phyloP scores from a whole-genome alignment of 2,329 filamentous ascomycete genomes.

The Beauveria varroae region DNA sequence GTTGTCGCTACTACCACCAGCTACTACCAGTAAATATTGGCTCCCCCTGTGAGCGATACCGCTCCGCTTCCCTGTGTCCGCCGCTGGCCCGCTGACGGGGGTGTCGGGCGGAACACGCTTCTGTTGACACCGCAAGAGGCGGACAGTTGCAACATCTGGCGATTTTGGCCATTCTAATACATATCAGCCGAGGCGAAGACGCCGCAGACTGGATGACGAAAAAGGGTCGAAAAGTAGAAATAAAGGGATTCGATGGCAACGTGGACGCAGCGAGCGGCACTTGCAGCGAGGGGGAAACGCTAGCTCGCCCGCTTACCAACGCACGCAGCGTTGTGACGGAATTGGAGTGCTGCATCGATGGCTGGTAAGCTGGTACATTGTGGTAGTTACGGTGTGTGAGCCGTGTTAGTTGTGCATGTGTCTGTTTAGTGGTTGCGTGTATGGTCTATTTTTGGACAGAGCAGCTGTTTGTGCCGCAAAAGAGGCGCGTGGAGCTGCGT shows the following conservation, averaged over 20 bases:
- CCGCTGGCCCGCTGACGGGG: too few relatives aligned
- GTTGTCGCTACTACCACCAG: too few relatives aligned
- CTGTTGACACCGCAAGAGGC: too few relatives aligned
- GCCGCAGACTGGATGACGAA: neutral
- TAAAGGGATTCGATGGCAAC: neutral
- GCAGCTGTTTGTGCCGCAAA: neutral
- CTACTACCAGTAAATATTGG: neutral
- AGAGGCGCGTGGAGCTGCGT: neutral
- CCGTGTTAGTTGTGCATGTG: neutral
- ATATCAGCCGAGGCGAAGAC: constrained; percentile 5
- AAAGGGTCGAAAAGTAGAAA: neutral
- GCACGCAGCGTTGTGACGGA: too few relatives aligned
- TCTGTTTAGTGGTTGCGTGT: neutral
- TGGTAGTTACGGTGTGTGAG: neutral
- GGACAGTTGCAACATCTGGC: neutral
- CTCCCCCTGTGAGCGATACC: neutral
- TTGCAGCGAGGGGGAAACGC: too few relatives aligned
- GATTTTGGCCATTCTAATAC: neutral
- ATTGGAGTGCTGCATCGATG: too few relatives aligned
- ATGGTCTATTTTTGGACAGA: neutral
- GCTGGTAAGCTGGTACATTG: neutral
- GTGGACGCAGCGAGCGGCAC: neutral
- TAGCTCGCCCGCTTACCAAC: too few relatives aligned
- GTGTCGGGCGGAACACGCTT: too few relatives aligned
- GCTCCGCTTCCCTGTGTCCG: neutral